phyloP scores from a whole-genome alignment of 441 rosid genomes.

The Raphanus hybrid region DNA sequence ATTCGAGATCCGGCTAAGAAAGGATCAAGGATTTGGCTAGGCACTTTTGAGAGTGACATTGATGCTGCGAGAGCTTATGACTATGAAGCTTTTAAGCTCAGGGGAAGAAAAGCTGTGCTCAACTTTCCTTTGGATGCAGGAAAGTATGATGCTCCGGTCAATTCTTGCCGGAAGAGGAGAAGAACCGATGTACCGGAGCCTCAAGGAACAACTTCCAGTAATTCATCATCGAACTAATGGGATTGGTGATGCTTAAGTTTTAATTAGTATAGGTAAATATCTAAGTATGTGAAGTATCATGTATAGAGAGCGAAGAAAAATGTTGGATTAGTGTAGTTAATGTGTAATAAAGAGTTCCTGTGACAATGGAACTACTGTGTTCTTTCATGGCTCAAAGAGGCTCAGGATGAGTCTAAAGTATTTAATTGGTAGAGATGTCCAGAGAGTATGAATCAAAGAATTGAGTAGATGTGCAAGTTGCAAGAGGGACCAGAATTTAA shows the following conservation, averaged over 20 bases:
- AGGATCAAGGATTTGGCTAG: constrained; percentile 91
- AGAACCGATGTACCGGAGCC: constrained; percentile 41
- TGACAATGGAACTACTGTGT: constrained; percentile 36
- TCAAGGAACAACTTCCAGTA: constrained; percentile 28
- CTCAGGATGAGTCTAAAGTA: constrained; percentile 7
- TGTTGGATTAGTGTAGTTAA: constrained; percentile 34
- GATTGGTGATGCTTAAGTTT: constrained; percentile 5
- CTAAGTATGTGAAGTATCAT: constrained; percentile 19
- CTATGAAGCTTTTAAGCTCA: constrained; percentile 80
- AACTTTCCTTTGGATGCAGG: constrained; percentile 90
- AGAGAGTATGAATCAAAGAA: constrained; percentile 29
- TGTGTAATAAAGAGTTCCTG: constrained; percentile 25
- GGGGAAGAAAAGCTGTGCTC: constrained; percentile 86
- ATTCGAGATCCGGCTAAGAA: constrained; percentile 78
- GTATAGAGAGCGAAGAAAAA: constrained; percentile 34
- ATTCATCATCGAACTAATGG: constrained; percentile 35
- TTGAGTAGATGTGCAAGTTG: constrained; percentile 47
- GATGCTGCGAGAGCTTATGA: constrained; percentile 97
- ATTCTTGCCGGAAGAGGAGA: constrained; percentile 55
- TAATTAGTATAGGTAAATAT: constrained; percentile 24
- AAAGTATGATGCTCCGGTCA: constrained; percentile 49
- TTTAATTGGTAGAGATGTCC: constrained; percentile 11
- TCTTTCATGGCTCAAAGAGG: constrained; percentile 21
- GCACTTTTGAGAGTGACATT: constrained; percentile 70
- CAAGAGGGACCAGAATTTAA: constrained; percentile 39